A percentile compares a stretch with the other conserved stretches of the same genome.
These are phyloP conservation scores for Graphilbum sp. DNA, from an alignment of 2,329 filamentous ascomycete genomes.

Conservation along the genomic window DNA sequence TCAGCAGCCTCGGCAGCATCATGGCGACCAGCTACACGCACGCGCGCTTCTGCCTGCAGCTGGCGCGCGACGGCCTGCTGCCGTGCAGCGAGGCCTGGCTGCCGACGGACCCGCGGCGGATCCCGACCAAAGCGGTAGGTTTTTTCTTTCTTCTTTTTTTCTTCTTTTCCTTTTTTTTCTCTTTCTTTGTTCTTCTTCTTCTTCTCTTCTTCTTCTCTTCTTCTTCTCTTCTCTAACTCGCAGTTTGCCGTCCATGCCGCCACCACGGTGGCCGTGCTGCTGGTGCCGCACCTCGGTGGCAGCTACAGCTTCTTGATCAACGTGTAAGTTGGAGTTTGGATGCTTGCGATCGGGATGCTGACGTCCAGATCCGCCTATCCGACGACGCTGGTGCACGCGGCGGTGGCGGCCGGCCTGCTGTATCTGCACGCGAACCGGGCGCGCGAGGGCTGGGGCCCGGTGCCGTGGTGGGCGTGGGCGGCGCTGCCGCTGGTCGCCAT, in stretches of 20 bases:
- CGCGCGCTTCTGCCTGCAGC: conserved; percentile 43
- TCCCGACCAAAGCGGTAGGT: too few species aligned
- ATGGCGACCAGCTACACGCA: conserved; percentile 34
- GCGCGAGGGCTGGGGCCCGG: conserved; percentile 26
- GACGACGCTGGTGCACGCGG: background rate
- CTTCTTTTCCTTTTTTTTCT: too few species aligned
- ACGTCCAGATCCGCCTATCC: background rate
- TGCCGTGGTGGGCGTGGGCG: conserved; percentile 28
- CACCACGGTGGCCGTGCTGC: background rate
- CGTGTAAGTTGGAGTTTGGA: background rate
- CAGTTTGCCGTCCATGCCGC: background rate
- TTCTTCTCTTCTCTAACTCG: too few species aligned
- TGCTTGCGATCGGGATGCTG: too few species aligned
- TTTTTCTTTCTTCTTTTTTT: too few species aligned
- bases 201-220: conserved; percentile 15
- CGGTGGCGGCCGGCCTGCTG: background rate
- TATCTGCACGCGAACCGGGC: conserved; percentile 1
- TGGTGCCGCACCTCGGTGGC: background rate
- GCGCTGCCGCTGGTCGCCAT: conserved; percentile 30
- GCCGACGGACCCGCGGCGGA: too few species aligned
- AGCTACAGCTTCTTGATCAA: conserved; percentile 3
- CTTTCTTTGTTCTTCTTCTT: conserved; percentile 37
- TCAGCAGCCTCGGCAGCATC: conserved; percentile 2
- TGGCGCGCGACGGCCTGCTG: conserved; percentile 53
- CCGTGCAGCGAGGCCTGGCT: too few species aligned